Conservation (phyloP, 164 flowering plant genomes). For the Vitis rotundifolia region DNA sequence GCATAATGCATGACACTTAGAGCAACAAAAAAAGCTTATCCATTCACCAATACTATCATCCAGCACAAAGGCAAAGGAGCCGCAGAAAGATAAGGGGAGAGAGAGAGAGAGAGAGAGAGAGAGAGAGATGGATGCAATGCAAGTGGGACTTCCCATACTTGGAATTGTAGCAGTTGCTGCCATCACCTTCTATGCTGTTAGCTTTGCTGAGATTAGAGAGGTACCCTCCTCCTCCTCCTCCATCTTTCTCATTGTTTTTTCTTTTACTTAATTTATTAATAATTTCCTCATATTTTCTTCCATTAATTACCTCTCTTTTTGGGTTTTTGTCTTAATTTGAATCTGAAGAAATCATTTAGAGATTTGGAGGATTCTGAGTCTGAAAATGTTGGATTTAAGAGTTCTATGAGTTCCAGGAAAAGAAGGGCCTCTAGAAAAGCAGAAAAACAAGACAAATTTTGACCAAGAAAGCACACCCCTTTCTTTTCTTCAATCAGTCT, state of each 20-base stretch:
- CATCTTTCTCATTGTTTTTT: background rate
- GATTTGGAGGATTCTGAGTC: conserved; percentile 30
- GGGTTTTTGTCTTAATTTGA: too few species aligned
- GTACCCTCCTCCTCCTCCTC: conserved; percentile 20
- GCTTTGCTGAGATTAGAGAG: conserved; percentile 76
- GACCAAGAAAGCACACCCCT: background rate
- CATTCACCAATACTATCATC: too few species aligned
- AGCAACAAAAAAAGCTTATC: too few species aligned
- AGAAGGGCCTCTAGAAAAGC: conserved; percentile 55
- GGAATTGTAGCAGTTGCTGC: conserved; percentile 76
- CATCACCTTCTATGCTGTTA: conserved; percentile 72
- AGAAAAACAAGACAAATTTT: conserved; percentile 37
- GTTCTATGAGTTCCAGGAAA: conserved; percentile 55
- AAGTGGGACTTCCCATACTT: conserved; percentile 59
- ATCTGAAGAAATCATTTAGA: too few species aligned
- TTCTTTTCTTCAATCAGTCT: too few species aligned
- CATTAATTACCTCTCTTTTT: too few species aligned
- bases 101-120: background rate
- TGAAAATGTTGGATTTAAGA: conserved; percentile 41
- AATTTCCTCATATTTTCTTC: too few species aligned
- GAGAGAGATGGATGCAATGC: conserved; percentile 41
- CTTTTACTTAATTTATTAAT: too few species aligned
- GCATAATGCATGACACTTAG: too few species aligned
- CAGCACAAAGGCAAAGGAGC: too few species aligned
- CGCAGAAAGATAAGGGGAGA: background rate